These are phyloP conservation scores for Ascochyta clinopodiicola DNA, from an alignment of 2,329 filamentous ascomycete genomes.

Conservation along the genomic window DNA sequence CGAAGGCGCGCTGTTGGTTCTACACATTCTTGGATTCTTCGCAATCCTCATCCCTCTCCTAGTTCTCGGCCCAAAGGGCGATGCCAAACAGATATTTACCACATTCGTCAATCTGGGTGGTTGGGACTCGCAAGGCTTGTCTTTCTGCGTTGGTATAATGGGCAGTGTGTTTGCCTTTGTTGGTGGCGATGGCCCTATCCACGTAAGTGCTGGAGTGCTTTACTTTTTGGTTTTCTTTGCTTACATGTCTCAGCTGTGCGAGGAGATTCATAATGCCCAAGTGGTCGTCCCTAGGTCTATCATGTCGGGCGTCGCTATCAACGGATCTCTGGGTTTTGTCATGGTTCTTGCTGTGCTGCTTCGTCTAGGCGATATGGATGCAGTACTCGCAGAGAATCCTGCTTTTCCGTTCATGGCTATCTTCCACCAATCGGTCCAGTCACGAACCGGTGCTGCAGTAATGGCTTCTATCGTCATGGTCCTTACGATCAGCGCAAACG, in stretches of 20 bases:
- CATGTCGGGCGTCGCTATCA: slow-evolving; percentile 47
- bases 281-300: slow-evolving; percentile 45
- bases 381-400: slow-evolving; percentile 44
- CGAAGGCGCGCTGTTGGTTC: slow-evolving; percentile 54
- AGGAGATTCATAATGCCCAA: slow-evolving; percentile 42
- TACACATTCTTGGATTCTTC: slow-evolving; percentile 60
- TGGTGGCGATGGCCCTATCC: slow-evolving; percentile 48
- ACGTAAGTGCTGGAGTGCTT: slow-evolving; percentile 29
- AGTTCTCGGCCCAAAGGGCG: slow-evolving; percentile 49
- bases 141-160: slow-evolving; percentile 50
- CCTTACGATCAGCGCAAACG: slow-evolving; percentile 43
- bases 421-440: slow-evolving; percentile 46
- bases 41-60: slow-evolving; percentile 56
- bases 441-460: slow-evolving; percentile 50
- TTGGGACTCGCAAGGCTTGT: slow-evolving; percentile 53
- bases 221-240: background rate
- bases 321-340: slow-evolving; percentile 47
- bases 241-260: slow-evolving; percentile 32
- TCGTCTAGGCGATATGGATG: slow-evolving; percentile 44
- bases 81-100: slow-evolving; percentile 52
- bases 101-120: slow-evolving; percentile 54
- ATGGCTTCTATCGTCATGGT: slow-evolving; percentile 47
- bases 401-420: slow-evolving; percentile 56
- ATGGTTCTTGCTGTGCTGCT: slow-evolving; percentile 40
- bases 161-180: slow-evolving; percentile 46